These are phyloP conservation scores for Monosporozyma aerobia DNA, from an alignment of 805 yeast species.

Conservation along the genomic window DNA sequence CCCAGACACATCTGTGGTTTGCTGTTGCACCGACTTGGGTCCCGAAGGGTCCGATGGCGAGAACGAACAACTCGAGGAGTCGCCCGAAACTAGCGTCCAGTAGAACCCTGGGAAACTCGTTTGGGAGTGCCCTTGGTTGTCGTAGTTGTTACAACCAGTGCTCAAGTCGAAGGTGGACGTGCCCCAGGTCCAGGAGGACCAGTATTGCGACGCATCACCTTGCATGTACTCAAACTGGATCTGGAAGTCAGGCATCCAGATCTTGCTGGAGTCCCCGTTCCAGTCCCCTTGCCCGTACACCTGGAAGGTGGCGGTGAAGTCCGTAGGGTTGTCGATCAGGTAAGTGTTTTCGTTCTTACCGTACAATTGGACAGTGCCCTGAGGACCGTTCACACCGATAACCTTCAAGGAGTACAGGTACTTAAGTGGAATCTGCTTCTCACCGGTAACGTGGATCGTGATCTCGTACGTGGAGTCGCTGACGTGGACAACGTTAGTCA, in stretches of 20 bases:
- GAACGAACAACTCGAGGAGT: conserved; percentile 8
- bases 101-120: too few relatives aligned
- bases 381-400: conserved; percentile 12
- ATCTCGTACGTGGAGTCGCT: too few relatives aligned
- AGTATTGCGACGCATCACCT: not conserved
- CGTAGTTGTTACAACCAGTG: too few relatives aligned
- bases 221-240: conserved; percentile 12
- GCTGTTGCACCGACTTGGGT: too few relatives aligned
- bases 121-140: too few relatives aligned
- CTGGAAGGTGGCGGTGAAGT: conserved; percentile 13
- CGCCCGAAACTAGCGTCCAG: too few relatives aligned
- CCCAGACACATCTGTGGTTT: too few relatives aligned
- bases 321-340: conserved; percentile 13
- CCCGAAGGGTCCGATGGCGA: not conserved
- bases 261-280: conserved; percentile 1
- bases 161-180: too few relatives aligned
- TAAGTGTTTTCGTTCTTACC: conserved; percentile 12
- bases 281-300: conserved; percentile 6
- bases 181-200: conserved; percentile 11
- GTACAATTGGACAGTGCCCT: conserved; percentile 9
- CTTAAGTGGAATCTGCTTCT: conserved; percentile 9
- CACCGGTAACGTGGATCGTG: conserved; percentile 14
- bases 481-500: too few relatives aligned
- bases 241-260: conserved; percentile 19
- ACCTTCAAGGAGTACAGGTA: conserved; percentile 11